Evolutionary conservation across 2,329 filamentous ascomycete species (phyloP).

Genomic region (Aureobasidium sp.): DNA sequence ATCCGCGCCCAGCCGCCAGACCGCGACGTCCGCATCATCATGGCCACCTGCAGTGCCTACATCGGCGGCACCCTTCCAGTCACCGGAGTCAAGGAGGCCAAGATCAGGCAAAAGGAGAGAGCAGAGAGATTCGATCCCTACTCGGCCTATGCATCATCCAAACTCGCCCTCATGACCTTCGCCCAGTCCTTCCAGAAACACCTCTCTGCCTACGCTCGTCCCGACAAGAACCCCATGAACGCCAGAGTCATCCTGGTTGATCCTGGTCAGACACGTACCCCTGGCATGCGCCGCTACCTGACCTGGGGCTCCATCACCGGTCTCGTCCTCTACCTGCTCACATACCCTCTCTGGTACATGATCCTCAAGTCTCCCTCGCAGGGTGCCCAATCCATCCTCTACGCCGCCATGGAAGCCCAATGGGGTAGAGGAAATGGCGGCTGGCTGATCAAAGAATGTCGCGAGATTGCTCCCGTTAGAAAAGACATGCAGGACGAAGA

Average conservation of each 20-base stretch:
- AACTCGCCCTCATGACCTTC: slow-evolving; percentile 78
- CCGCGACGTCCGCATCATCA: slow-evolving; percentile 80
- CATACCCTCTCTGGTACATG: slow-evolving; percentile 78
- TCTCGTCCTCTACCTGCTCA: slow-evolving; percentile 64
- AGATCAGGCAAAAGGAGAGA: slow-evolving; percentile 47
- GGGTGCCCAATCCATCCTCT: slow-evolving; percentile 80
- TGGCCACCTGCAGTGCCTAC: slow-evolving; percentile 83
- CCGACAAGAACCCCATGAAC: slow-evolving; percentile 75
- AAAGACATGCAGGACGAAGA: slow-evolving; percentile 70
- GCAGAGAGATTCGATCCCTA: slow-evolving; percentile 44
- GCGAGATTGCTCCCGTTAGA: slow-evolving; percentile 61
- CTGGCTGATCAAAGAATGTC: slow-evolving; percentile 80
- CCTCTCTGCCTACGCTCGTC: slow-evolving; percentile 71
- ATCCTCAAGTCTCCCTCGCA: slow-evolving; percentile 75
- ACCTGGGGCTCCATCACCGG: slow-evolving; percentile 77
- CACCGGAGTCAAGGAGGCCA: slow-evolving; percentile 28
- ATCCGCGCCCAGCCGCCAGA: slow-evolving; percentile 87
- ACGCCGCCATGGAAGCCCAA: slow-evolving; percentile 72
- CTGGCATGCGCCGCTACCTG: slow-evolving; percentile 79
- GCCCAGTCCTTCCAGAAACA: slow-evolving; percentile 89
- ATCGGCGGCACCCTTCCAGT: slow-evolving; percentile 61
- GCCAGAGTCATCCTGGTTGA: slow-evolving; percentile 79
- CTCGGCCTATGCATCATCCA: slow-evolving; percentile 41
- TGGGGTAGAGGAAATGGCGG: slow-evolving; percentile 59
- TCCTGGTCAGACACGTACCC: slow-evolving; percentile 75